Percentiles rank a stretch among this genome's conserved stretches.
phyloP scores from a whole-genome alignment of 768 basidiomycete species.

The Lentinula detonsa region DNA sequence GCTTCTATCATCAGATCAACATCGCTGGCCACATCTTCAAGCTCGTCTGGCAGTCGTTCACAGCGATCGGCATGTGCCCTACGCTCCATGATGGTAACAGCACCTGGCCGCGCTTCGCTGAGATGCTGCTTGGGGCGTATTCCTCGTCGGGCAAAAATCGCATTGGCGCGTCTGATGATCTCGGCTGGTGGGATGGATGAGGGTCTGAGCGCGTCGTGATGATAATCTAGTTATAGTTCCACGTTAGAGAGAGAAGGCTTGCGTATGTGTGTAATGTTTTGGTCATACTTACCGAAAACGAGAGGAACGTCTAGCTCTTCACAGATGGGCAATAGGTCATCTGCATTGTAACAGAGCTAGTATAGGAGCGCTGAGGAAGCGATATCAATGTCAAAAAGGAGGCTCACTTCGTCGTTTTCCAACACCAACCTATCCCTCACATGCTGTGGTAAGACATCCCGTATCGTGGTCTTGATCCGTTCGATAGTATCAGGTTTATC shows the following conservation, averaged over 20 bases:
- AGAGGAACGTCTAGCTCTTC: slow-evolving; percentile 76
- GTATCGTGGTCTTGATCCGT: slow-evolving; percentile 70
- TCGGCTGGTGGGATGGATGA: slow-evolving; percentile 52
- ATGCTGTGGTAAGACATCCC: slow-evolving; percentile 46
- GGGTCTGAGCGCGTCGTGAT: slow-evolving; percentile 71
- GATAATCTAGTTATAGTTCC: slow-evolving; percentile 45
- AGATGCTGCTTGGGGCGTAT: slow-evolving; percentile 92
- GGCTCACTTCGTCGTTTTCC: slow-evolving; percentile 87
- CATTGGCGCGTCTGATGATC: slow-evolving; percentile 72
- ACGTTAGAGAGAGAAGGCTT: slow-evolving; percentile 20
- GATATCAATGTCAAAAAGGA: background rate
- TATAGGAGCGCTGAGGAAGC: background rate
- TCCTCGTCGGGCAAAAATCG: slow-evolving; percentile 67
- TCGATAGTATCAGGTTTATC: slow-evolving; percentile 69
- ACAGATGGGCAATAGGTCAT: slow-evolving; percentile 83
- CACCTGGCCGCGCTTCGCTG: slow-evolving; percentile 84
- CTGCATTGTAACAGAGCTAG: slow-evolving; percentile 79
- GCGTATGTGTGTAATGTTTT: slow-evolving; percentile 22
- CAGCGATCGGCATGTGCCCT: slow-evolving; percentile 87
- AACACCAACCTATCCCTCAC: slow-evolving; percentile 74
- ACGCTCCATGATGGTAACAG: slow-evolving; percentile 75
- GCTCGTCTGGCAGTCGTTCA: slow-evolving; percentile 51
- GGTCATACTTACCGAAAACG: slow-evolving; percentile 47
- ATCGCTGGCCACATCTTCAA: slow-evolving; percentile 56
- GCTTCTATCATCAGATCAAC: slow-evolving; percentile 89